phyloP scores from a whole-genome alignment of 306 rosid species.

The Vigna hirtella region DNA sequence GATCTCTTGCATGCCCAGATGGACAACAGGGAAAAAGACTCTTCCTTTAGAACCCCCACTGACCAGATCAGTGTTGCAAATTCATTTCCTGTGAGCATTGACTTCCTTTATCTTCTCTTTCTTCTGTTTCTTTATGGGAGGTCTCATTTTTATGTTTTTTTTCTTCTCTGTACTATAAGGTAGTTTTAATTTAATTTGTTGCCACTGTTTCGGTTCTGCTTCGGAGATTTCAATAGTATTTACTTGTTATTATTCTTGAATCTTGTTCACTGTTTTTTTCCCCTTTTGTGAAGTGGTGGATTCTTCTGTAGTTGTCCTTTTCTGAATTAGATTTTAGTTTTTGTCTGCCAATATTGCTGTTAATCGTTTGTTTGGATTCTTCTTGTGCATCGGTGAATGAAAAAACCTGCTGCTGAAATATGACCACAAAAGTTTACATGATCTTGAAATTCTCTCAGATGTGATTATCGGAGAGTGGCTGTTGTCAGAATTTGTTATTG shows the following conservation, averaged over 20 bases:
- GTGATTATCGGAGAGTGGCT: constrained; percentile 39
- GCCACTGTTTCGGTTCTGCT: background rate
- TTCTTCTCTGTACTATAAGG: background rate
- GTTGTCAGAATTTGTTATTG: background rate
- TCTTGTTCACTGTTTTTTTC: background rate
- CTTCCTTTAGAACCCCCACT: constrained; percentile 53
- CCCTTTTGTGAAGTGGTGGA: background rate
- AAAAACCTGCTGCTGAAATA: constrained; percentile 30
- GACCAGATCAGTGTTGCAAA: constrained; percentile 45
- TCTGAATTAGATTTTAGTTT: constrained; percentile 25
- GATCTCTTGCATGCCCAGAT: constrained; percentile 59
- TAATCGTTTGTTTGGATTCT: constrained; percentile 10
- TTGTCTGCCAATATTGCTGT: constrained; percentile 1
- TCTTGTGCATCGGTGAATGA: constrained; percentile 26
- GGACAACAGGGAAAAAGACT: constrained; percentile 51
- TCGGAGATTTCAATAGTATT: background rate
- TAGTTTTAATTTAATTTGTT: constrained; percentile 5
- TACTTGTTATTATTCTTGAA: constrained; percentile 1
- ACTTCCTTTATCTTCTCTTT: constrained; percentile 4
- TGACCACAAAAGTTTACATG: constrained; percentile 15
- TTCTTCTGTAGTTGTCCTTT: constrained; percentile 12
- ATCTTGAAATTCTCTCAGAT: constrained; percentile 39
- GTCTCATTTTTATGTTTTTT: background rate
- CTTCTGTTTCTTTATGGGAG: background rate
- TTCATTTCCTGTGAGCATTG: constrained; percentile 68